Base-by-base conservation (phyloP, 305 asterid species). In the Lippia alba region DNA sequence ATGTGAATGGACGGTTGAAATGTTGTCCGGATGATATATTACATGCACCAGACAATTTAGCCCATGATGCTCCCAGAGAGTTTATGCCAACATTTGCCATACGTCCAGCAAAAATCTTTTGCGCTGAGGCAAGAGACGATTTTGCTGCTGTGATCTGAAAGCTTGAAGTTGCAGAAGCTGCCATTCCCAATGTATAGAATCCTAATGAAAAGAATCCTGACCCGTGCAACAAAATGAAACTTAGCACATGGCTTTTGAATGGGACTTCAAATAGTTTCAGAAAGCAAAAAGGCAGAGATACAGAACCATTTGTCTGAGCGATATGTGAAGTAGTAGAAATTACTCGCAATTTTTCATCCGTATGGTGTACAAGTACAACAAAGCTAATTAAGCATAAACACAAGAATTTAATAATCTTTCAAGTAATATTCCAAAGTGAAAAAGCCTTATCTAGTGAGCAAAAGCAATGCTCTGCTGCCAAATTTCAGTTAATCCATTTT, bases 41-140 rank as follows among this genome's bases (percentile, higher is more conserved):
- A 76, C 76, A 85, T 80, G 79, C 71, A 64, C 90, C 83, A 51
- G 91, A 82, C 64, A 92, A 82, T 67, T 77, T 84, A 56, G 76
- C 69, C 89, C 88, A 78, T n/a, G 89, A 74, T 69, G 70, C 67
- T 57, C 70, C 78, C 44, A 51, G 73, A 55, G 80, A 67, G 19
- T 69, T 64, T 14, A 67, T 56, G 60, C 79, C 77, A 72, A 74
- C 72, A 63, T 67, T 81, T 33, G 82, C 62, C 70, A 66, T 66
- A 48, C 80, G 72, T 58, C 78, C 66, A 56, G 71, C 74, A 1
- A 80, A 49, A 32, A 84, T 44, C 46, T 32, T 66, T 69, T 69
- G 66, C 45, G 79, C 79, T 0, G 85, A 72, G 68, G 66, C 19
- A 34, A 75, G 58, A 66, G 70, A 69, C 36, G 85, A 76, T 55